Percentiles rank a stretch among this genome's conserved stretches.
phyloP scores from a whole-genome alignment of 148 eudicot genomes.

The Heliosperma pusillum region DNA sequence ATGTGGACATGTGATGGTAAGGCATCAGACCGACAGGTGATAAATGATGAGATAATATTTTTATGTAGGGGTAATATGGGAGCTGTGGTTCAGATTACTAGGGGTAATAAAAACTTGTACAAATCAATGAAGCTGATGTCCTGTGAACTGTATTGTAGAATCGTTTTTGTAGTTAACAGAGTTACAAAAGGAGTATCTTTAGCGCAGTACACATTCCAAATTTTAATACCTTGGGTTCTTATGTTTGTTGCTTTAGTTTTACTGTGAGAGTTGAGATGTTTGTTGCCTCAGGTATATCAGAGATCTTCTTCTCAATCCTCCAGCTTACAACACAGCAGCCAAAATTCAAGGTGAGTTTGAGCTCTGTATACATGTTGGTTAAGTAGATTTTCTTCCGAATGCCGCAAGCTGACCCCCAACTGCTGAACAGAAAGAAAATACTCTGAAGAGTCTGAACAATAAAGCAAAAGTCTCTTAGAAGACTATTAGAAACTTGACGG shows the following conservation, averaged over 20 bases:
- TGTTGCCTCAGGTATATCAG: conserved; percentile 64
- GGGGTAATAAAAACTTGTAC: neutral
- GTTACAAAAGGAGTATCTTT: neutral
- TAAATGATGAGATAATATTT: neutral
- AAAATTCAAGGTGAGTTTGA: conserved; percentile 67
- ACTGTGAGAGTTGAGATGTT: neutral
- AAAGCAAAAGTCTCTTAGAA: neutral
- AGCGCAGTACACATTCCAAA: neutral
- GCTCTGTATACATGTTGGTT: neutral
- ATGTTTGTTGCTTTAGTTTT: neutral
- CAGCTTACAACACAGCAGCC: conserved; percentile 74
- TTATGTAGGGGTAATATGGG: neutral
- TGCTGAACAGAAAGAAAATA: neutral
- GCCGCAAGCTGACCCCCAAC: neutral
- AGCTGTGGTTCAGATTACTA: neutral
- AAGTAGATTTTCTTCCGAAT: neutral
- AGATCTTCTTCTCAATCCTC: conserved; percentile 98
- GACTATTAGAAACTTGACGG: neutral
- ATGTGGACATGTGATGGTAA: too few relatives aligned
- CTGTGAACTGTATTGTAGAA: neutral
- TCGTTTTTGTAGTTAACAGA: neutral
- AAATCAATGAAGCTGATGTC: neutral
- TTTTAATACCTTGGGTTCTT: too few relatives aligned
- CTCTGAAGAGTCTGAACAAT: neutral
- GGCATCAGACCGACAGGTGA: too few relatives aligned